Percentiles rank a stretch among this genome's conserved stretches.
Conservation (phyloP, 2,329 filamentous ascomycete species). For the Microascus cirrosus region DNA sequence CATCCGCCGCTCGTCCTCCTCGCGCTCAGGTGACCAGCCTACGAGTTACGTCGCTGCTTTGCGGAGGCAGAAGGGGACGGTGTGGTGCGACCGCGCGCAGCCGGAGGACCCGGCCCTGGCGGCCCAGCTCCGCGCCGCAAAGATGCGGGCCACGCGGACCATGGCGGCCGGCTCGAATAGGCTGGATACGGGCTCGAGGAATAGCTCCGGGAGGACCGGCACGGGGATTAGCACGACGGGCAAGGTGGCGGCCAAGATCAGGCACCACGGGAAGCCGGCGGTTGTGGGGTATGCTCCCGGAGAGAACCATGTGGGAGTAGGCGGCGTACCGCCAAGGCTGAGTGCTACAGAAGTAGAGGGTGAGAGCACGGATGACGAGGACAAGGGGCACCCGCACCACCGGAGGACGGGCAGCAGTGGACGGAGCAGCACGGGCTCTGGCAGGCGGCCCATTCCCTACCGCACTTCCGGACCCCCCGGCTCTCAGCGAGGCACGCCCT, state of each 20-base stretch:
- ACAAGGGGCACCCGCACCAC: conserved; percentile 34
- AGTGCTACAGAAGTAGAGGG: conserved; percentile 94
- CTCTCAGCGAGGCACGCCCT: conserved; percentile 9
- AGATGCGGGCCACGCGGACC: conserved; percentile 75
- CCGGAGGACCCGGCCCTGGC: conserved; percentile 77
- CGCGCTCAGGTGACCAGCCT: conserved; percentile 56
- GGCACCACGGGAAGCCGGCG: conserved; percentile 73
- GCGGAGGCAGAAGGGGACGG: conserved; percentile 92
- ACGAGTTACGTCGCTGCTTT: conserved; percentile 92
- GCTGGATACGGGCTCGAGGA: conserved; percentile 22
- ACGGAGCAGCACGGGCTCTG: conserved; percentile 53
- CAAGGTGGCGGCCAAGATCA: conserved; percentile 73
- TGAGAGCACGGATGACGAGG: conserved; percentile 70
- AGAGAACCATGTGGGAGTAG: conserved; percentile 60
- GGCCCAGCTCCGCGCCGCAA: conserved; percentile 77
- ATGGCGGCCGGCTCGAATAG: conserved; percentile 55
- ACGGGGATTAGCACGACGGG: conserved; percentile 50
- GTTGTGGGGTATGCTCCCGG: conserved; percentile 70
- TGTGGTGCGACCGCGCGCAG: conserved; percentile 94
- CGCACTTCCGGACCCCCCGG: conserved; percentile 36
- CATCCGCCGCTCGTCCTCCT: conserved; percentile 68
- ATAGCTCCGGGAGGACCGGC: conserved; percentile 40
- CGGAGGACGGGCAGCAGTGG: conserved; percentile 66
- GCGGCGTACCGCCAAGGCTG: conserved; percentile 79
- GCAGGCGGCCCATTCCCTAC: conserved; percentile 35